Evolutionary conservation across 768 basidiomycete genomes (phyloP).

Genomic region (Podaxis sp.): DNA sequence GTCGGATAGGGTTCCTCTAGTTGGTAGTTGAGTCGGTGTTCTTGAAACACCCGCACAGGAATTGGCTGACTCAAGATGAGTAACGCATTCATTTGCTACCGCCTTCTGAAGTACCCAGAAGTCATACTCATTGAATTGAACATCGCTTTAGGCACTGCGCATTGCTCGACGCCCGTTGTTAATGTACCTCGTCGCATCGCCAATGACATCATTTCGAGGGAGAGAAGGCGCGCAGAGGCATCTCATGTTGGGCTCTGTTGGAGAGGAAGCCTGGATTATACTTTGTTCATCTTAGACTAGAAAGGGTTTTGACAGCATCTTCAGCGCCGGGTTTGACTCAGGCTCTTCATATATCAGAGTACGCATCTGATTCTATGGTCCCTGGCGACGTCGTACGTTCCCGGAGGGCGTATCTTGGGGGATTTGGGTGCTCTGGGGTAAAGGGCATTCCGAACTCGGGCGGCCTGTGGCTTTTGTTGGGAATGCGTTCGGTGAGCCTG

Average conservation of each 20-base stretch:
- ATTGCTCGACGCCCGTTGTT: background rate
- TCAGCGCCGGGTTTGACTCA: constrained; percentile 8
- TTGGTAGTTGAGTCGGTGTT: background rate
- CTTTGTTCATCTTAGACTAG: background rate
- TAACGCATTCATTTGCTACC: background rate
- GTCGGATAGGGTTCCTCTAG: background rate
- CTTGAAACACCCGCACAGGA: constrained; percentile 9
- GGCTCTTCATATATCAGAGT: background rate
- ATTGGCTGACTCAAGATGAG: constrained; percentile 3
- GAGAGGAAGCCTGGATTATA: background rate
- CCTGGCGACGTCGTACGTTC: background rate
- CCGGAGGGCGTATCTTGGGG: background rate
- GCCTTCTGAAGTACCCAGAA: background rate
- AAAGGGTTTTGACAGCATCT: constrained; percentile 5
- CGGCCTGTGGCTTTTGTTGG: constrained; percentile 12
- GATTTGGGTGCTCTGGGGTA: constrained; percentile 6
- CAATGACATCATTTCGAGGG: constrained; percentile 2
- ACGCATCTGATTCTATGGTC: background rate
- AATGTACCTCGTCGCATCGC: background rate
- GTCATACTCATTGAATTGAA: background rate
- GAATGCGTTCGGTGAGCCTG: constrained; percentile 7
- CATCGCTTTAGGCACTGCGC: background rate
- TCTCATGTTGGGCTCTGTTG: background rate
- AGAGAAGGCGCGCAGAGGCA: background rate
- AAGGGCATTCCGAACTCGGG: constrained; percentile 16